A percentile compares a stretch with the other conserved stretches of the same genome.
Conservation (phyloP, 2,329 filamentous ascomycete species). For the Monascus ruber region DNA sequence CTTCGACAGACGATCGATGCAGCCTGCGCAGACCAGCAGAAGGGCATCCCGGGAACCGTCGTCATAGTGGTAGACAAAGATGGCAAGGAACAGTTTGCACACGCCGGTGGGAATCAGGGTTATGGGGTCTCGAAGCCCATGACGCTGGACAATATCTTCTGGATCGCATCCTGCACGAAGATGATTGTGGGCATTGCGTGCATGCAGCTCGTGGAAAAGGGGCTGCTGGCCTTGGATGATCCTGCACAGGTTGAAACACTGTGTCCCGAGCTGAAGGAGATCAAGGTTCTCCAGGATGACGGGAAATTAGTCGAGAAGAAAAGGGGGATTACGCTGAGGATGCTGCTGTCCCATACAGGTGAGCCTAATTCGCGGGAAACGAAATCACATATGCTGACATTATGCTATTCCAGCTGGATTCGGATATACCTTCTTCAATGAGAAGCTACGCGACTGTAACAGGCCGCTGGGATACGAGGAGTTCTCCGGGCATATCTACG, state of each 20-base stretch:
- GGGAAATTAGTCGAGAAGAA: slow-evolving; percentile 32
- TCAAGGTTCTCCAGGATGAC: slow-evolving; percentile 30
- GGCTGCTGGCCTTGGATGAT: slow-evolving; percentile 32
- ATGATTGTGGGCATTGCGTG: slow-evolving; percentile 33
- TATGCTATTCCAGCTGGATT: slow-evolving; percentile 38
- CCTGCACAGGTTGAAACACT: slow-evolving; percentile 26
- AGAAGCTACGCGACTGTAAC: slow-evolving; percentile 36
- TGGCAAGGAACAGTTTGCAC: slow-evolving; percentile 38
- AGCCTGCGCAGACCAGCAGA: slow-evolving; percentile 20
- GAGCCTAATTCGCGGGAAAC: slow-evolving; percentile 1
- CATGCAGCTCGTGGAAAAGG: slow-evolving; percentile 39
- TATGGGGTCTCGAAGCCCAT: slow-evolving; percentile 38
- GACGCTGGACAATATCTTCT: slow-evolving; percentile 50
- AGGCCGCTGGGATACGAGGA: slow-evolving; percentile 46
- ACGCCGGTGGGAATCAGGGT: slow-evolving; percentile 40
- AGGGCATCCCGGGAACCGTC: slow-evolving; percentile 35
- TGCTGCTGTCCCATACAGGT: slow-evolving; percentile 43
- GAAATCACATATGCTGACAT: background rate
- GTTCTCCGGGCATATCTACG: slow-evolving; percentile 42
- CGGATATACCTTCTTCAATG: slow-evolving; percentile 46
- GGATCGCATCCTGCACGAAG: slow-evolving; percentile 45
- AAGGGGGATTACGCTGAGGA: slow-evolving; percentile 44
- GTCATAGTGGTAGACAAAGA: slow-evolving; percentile 38
- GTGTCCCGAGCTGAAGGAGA: slow-evolving; percentile 32
- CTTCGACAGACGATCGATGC: slow-evolving; percentile 2